A percentile compares a stretch with the other conserved stretches of the same genome.
Conservation (phyloP, 768 basidiomycete species). For the Cyathus striatus region DNA sequence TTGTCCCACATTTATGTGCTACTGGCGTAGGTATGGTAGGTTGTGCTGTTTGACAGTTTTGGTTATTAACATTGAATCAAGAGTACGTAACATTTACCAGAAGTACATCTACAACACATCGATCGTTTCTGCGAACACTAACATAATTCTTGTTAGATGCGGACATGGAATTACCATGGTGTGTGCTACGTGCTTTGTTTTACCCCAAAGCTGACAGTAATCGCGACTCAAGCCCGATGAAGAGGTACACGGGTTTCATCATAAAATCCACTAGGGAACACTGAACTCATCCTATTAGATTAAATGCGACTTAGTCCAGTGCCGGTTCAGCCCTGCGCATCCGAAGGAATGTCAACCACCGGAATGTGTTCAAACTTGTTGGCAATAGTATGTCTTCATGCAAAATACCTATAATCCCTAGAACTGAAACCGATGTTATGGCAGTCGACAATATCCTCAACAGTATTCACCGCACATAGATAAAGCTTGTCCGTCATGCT, state of each 20-base stretch:
- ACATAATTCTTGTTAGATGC: slow-evolving; percentile 31
- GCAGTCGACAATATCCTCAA: slow-evolving; percentile 58
- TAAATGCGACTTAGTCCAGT: slow-evolving; percentile 51
- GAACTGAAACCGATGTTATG: slow-evolving; percentile 15
- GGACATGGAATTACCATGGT: slow-evolving; percentile 50
- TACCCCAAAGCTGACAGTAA: too few species aligned
- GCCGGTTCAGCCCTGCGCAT: slow-evolving; percentile 62
- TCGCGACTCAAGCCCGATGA: slow-evolving; percentile 68
- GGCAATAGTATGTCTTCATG: slow-evolving; percentile 60
- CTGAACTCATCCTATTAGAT: too few species aligned
- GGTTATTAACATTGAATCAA: slow-evolving; percentile 24
- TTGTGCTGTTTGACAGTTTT: too few species aligned
- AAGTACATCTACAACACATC: slow-evolving; percentile 20
- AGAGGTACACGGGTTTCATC: too few species aligned
- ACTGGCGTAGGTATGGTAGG: slow-evolving; percentile 48
- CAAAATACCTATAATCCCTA: slow-evolving; percentile 1
- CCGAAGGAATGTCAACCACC: slow-evolving; percentile 44
- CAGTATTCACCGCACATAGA: slow-evolving; percentile 67
- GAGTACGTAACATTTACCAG: slow-evolving; percentile 53
- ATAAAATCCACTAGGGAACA: too few species aligned
- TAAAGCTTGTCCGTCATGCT: slow-evolving; percentile 52
- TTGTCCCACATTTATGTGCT: too few species aligned
- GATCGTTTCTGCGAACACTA: slow-evolving; percentile 6
- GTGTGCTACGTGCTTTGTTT: too few species aligned
- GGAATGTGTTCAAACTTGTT: slow-evolving; percentile 51